Evolutionary conservation across 208 protist genomes (phyloP).

Genomic region (Trypanosoma mega): DNA sequence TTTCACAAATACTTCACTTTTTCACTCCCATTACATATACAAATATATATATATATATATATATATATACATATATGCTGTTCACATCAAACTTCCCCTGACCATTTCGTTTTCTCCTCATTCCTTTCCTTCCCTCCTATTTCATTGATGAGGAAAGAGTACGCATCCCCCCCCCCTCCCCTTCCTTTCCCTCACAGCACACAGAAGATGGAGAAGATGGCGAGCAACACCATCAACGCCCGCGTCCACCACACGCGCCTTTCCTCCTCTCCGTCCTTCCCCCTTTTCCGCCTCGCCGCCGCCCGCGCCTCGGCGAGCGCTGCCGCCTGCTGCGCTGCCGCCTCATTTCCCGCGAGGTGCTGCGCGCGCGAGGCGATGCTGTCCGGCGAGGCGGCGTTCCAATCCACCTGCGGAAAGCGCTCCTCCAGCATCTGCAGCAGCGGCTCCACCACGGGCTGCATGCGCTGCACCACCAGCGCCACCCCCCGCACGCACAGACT

Average conservation of each 20-base stretch:
- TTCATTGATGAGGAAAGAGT: no score
- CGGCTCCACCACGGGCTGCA: slow-evolving; percentile 69
- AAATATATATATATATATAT: slow-evolving; percentile 1
- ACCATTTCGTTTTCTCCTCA: neutral
- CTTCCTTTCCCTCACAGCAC: slow-evolving; percentile 37
- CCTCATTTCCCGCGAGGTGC: slow-evolving; percentile 54
- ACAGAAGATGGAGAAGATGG: slow-evolving; percentile 65
- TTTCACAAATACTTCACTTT: neutral
- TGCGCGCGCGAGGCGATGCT: slow-evolving; percentile 51
- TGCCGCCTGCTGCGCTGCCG: slow-evolving; percentile 9
- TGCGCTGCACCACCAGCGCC: slow-evolving; percentile 45
- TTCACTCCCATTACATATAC: slow-evolving; percentile 4
- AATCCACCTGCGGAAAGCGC: slow-evolving; percentile 72
- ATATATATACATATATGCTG: neutral
- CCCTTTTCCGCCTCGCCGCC: slow-evolving; percentile 27
- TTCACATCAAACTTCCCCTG: no score
- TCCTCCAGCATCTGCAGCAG: slow-evolving; percentile 43
- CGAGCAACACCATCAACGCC: slow-evolving; percentile 57
- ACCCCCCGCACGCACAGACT: slow-evolving; percentile 48
- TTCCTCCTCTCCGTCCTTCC: slow-evolving; percentile 38
- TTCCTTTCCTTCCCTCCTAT: slow-evolving; percentile 2
- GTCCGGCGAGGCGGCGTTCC: slow-evolving; percentile 59
- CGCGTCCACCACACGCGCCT: slow-evolving; percentile 63
- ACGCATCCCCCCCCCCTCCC: no score
- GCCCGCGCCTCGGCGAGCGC: slow-evolving; percentile 37